Percentiles rank a stretch among this genome's conserved stretches.
Evolutionary conservation across 2,329 filamentous ascomycete genomes (phyloP).

Genomic region (Trichoderma sp.): DNA sequence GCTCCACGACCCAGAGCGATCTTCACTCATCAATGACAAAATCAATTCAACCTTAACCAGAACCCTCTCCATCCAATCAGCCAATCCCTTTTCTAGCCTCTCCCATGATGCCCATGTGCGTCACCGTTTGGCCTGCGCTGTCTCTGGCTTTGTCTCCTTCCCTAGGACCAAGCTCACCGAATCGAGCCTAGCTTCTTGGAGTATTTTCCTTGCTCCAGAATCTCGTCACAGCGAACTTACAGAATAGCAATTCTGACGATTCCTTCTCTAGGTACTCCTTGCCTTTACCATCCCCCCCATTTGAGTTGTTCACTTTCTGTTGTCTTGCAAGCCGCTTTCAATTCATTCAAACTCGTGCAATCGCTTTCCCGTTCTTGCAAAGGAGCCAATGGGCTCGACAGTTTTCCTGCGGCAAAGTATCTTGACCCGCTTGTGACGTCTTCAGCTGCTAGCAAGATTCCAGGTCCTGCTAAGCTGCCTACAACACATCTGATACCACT

Average conservation of each 20-base stretch:
- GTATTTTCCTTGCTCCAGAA: background rate
- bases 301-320: too few species aligned
- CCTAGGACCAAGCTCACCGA: background rate
- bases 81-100: background rate
- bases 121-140: conserved; percentile 32
- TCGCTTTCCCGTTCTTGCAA: background rate
- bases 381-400: background rate
- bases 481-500: background rate
- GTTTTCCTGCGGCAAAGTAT: conserved; percentile 5
- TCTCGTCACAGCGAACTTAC: background rate
- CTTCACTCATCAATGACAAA: too few species aligned
- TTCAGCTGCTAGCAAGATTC: background rate
- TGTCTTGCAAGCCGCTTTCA: background rate
- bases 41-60: too few species aligned
- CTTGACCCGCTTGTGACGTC: conserved; percentile 20
- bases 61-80: too few species aligned
- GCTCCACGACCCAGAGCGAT: too few species aligned
- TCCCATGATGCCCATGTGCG: conserved; percentile 41
- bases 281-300: too few species aligned
- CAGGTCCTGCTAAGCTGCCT: background rate
- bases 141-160: background rate
- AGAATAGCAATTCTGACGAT: background rate
- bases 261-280: background rate
- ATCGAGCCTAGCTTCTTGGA: conserved; percentile 3
- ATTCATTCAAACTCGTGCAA: background rate